Evolutionary conservation across 192 early-diverging fungal genomes (phyloP), one percentile per base, ranked within the genome.

Genomic region (Haplosporangium gracile): DNA sequence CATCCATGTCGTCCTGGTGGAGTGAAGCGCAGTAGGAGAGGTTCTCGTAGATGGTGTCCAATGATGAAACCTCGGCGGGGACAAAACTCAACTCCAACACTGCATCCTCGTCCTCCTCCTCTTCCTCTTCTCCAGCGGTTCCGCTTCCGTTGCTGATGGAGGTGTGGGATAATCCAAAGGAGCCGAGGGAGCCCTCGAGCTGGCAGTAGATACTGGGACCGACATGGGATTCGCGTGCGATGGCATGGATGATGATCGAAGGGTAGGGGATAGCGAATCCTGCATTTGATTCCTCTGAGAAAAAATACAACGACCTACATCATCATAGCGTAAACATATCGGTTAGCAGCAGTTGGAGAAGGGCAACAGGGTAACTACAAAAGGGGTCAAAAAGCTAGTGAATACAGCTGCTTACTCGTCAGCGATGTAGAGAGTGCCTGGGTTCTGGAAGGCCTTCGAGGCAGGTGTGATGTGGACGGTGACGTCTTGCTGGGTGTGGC

Each of bases 231-330:
- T 88, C 87, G 24, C 94, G 91, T 11, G 93, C 93, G 47, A 94
- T 92, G 13, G 94, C 94, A 72, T 95, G 93, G 70, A 95, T 93
- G 57, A 93, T 92, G 71, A 95, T 93, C 32, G 91, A 90, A 2
- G 90, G 91, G 69, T 94, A 95, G 69, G 92, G 90, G 75, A 95
- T 90, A 29, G 91, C 77, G 22, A 94, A 87, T 24, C 92, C 91
- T 65, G 88, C 80, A 53, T 89, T 70, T 2, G 82, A 88, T 10
- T 24, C 70, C 0, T 87, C 75, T 24, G 91, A 90, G 85, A 89
- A 90, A 68, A 91, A 93, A 74, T 92, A 91, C 1, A 94, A 68
- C 57, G 88, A 90, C 26, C 93, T 94, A 75, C 16, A 40, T 45
- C 4, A 43, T 36, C 24, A 39, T 42, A 43, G 5, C 36, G 42